Base-by-base conservation (phyloP, 441 rosid genomes). In the Mallotus repandus region DNA sequence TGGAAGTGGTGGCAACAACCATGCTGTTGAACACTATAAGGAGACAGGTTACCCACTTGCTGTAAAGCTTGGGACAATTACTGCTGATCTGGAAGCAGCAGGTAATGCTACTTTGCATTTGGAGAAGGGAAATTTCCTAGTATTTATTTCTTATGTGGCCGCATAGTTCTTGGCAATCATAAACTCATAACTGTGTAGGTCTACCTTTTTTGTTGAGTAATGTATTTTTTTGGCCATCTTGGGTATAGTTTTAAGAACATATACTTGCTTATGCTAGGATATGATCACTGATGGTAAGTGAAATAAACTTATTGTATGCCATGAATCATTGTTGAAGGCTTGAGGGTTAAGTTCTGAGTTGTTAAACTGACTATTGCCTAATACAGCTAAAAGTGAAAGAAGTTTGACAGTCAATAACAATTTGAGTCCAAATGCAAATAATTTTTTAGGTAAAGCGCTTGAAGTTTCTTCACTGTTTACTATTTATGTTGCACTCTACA, bases 1-100 rank as follows among this genome's bases (percentile, higher is more conserved):
- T 84, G 98, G 97, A 76, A 92, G 86, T 82, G 99, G 98, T 64
- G 99, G 97, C 67, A 96, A 96, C 82, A 84, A 96, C 80, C 99
- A 96, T 84, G 99, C 98, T 2, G 72, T 93, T 81, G 98, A 88
- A 21, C 85, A 89, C 86, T 93, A 87, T 81, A 92, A 91, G 78
- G 93, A 90, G 80, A 89, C 97, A 29, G 78, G 89, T 74, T 91
- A 88, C 74, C 98, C 99, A 54, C 96, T 92, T 72, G 93, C 98
- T 74, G 97, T 93, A 59, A 93, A 93, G 83, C 97, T 96, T 70
- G 98, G 99, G 81, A 96, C 98, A 15, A 85, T 96, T 71, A 91
- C 99, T 60, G 89, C 91, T 78, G 98, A 96, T 79, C 84, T 93
- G 49, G 97, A 96, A 88, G 97, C 84, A 76, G 97, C 99, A 86